Conservation (phyloP, 208 protist genomes). For the Trypanosoma vivax region DNA sequence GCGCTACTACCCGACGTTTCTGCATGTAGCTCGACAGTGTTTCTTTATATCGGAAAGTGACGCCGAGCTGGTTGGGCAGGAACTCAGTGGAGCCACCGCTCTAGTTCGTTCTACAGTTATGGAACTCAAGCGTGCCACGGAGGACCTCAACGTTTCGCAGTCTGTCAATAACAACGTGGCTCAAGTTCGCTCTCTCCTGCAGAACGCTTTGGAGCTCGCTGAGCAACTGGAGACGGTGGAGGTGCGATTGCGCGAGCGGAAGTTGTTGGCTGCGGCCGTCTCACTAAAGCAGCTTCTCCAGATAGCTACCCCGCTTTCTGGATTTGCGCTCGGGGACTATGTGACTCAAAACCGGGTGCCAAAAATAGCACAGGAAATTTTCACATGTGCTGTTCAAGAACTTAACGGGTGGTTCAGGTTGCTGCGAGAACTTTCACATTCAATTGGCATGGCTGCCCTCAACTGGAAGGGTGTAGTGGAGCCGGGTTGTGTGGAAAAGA, state of each 20-base stretch:
- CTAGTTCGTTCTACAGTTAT: constrained; percentile 64
- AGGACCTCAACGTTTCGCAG: constrained; percentile 52
- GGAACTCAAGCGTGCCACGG: constrained; percentile 68
- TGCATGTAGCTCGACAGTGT: constrained; percentile 81
- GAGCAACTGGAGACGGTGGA: constrained; percentile 83
- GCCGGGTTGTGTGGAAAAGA: constrained; percentile 39
- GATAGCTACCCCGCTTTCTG: constrained; percentile 52
- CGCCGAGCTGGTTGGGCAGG: constrained; percentile 75
- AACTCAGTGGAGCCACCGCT: constrained; percentile 70
- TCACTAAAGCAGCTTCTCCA: constrained; percentile 68
- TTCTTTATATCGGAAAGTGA: constrained; percentile 75
- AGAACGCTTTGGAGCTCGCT: constrained; percentile 42
- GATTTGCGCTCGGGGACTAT: constrained; percentile 81
- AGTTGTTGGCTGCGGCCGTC: constrained; percentile 69
- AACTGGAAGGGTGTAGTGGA: constrained; percentile 53
- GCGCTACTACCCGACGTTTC: constrained; percentile 83
- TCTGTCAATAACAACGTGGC: constrained; percentile 59
- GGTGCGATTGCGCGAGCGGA: constrained; percentile 49
- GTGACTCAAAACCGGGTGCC: constrained; percentile 76
- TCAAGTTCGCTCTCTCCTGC: constrained; percentile 46
- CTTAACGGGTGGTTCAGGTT: constrained; percentile 77
- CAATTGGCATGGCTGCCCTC: constrained; percentile 58
- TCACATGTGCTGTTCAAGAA: constrained; percentile 65
- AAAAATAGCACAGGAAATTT: constrained; percentile 48
- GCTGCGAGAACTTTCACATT: constrained; percentile 54